Evolutionary conservation across 306 rosid species (phyloP).

Genomic region (Dalbergia cultrata): DNA sequence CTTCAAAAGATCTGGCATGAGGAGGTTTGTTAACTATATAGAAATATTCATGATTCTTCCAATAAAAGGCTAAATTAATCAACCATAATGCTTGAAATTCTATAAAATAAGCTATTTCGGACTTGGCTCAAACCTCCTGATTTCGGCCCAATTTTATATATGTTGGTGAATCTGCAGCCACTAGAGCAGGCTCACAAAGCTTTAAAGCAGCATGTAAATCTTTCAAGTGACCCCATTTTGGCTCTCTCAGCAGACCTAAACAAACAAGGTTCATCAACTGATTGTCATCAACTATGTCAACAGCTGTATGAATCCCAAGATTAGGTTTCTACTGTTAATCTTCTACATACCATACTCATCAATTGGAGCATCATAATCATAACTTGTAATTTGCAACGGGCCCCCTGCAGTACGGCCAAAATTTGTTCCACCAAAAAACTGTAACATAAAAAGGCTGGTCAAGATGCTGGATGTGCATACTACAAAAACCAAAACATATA

Average conservation of each 20-base stretch:
- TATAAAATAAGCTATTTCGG: constrained; percentile 31
- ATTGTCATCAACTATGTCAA: constrained; percentile 34
- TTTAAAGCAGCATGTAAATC: constrained; percentile 92
- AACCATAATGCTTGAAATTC: constrained; percentile 32
- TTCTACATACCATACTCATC: constrained; percentile 88
- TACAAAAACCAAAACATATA: constrained; percentile 31
- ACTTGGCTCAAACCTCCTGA: constrained; percentile 81
- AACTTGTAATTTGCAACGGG: constrained; percentile 93
- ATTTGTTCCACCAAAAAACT: constrained; percentile 98
- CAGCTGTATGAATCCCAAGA: constrained; percentile 37
- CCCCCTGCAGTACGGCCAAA: constrained; percentile 98
- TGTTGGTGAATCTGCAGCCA: constrained; percentile 75
- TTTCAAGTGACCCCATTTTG: constrained; percentile 98
- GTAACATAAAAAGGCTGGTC: constrained; percentile 54
- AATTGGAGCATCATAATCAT: constrained; percentile 98
- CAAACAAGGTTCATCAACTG: constrained; percentile 36
- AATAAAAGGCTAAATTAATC: constrained; percentile 1
- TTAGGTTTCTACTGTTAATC: constrained; percentile 27
- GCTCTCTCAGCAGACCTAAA: constrained; percentile 84
- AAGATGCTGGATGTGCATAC: constrained; percentile 43
- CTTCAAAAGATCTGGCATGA: not conserved
- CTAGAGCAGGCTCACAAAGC: constrained; percentile 95
- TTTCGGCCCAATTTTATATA: constrained; percentile 87
- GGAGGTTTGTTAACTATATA: not conserved
- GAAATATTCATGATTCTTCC: not conserved